Evolutionary conservation across 257 asterid species (phyloP).

Genomic region (Voacanga thouarsii): DNA sequence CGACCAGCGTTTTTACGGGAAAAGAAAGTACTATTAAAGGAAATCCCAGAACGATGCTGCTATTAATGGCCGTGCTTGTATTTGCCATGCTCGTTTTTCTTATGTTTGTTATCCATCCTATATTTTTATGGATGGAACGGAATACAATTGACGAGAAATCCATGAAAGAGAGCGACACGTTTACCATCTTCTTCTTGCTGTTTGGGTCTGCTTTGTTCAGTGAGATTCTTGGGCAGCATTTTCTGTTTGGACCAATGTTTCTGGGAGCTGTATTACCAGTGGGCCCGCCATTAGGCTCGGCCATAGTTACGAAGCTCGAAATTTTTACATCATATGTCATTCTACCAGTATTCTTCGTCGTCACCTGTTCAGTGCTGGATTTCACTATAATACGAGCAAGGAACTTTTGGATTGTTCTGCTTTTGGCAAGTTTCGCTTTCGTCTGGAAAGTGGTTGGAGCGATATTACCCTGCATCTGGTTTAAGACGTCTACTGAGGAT

Average conservation of each 20-base stretch:
- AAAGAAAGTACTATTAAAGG: slow-evolving; percentile 11
- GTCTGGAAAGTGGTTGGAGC: slow-evolving; percentile 32
- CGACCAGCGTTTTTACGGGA: slow-evolving; percentile 27
- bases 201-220: slow-evolving; percentile 29
- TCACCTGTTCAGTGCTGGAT: slow-evolving; percentile 31
- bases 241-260: slow-evolving; percentile 37
- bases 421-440: slow-evolving; percentile 21
- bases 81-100: slow-evolving; percentile 19
- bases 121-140: slow-evolving; percentile 24
- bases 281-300: slow-evolving; percentile 53
- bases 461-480: slow-evolving; percentile 28
- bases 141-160: slow-evolving; percentile 19
- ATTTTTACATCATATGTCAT: slow-evolving; percentile 24
- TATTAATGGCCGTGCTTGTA: slow-evolving; percentile 8
- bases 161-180: slow-evolving; percentile 28
- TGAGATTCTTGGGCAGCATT: slow-evolving; percentile 35
- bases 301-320: slow-evolving; percentile 36
- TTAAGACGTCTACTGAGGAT: slow-evolving; percentile 22
- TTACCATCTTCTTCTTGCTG: slow-evolving; percentile 18
- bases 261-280: slow-evolving; percentile 39
- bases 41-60: not conserved
- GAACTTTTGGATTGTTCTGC: slow-evolving; percentile 27
- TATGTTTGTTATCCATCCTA: slow-evolving; percentile 26
- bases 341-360: slow-evolving; percentile 37
- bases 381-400: slow-evolving; percentile 25